Base-by-base conservation (phyloP, 225 moss, liverwort and hornwort species). In the Sphagnum tenellum region DNA sequence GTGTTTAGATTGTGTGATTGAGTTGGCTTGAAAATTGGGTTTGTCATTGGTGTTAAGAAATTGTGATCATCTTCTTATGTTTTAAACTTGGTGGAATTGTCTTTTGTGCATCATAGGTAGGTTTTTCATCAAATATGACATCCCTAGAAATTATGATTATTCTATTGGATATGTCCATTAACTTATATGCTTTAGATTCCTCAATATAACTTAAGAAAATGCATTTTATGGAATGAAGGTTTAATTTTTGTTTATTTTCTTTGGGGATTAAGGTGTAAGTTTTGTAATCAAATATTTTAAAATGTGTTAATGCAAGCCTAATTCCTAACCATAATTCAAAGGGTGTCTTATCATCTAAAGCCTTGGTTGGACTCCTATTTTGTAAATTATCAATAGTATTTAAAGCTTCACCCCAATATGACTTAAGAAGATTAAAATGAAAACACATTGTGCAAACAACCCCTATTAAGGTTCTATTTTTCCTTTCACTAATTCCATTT, bases 181-280 rank as follows among this genome's bases (percentile, higher is more conserved):
- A 62, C 3, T 47, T 6, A 12, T 62, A 62, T 3, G 4, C 62
- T 46, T 66, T 66, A 8, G 68, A 48, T 14, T 68, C 13, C 5
- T 68, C 60, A 68, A 48, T 60, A 12, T 68, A 68, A 9, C 7
- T 59, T 5, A 68, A 7, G 9, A 68, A 68, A 8, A 11, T 68
- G 60, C 59, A 68, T 45, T 68, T 59, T 7, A 29, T 1, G 1
- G 13, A 49, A n/a, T 67, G 49, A 11, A 13, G 5, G 48, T 67
- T 48, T 56, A 67, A 45, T 57, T 58, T 58, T 0, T 67, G 10
- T 12, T 9, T 56, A 46, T 67, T 57, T 44, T 67, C 67, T 46
- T 67, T 67, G 4, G 48, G n/a, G 47, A 67, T 44, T 57, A 59
- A 49, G 46, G 14, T 13, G 48, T 46, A 44, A 47, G 56, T 57